These are phyloP conservation scores for Myriosclerotinia scirpicola DNA, from an alignment of 2,329 filamentous ascomycete species.

Conservation along the genomic window DNA sequence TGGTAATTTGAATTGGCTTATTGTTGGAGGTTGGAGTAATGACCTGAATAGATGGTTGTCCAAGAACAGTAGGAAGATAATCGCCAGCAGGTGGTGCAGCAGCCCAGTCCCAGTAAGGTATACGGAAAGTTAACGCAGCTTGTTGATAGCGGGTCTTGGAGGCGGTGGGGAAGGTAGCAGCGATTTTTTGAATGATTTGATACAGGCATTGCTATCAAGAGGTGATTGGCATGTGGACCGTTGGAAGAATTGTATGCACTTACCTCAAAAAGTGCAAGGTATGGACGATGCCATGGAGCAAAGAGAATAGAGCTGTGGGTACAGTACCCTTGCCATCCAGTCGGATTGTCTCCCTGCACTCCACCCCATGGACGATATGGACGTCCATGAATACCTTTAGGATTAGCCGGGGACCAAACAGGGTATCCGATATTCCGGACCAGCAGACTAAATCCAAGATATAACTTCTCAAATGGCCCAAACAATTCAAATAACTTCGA, in stretches of 20 bases:
- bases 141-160: conserved; percentile 49
- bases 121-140: conserved; percentile 45
- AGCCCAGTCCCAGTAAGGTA: conserved; percentile 54
- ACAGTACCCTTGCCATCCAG: conserved; percentile 56
- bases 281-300: conserved; percentile 80
- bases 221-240: background rate
- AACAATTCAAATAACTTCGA: background rate
- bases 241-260: background rate
- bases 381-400: conserved; percentile 70
- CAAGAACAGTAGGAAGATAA: conserved; percentile 44
- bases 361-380: conserved; percentile 62
- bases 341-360: conserved; percentile 44
- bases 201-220: conserved; percentile 52
- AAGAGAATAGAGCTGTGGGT: conserved; percentile 75
- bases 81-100: conserved; percentile 41
- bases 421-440: too few relatives aligned
- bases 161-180: conserved; percentile 49
- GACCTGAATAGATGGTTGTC: conserved; percentile 28
- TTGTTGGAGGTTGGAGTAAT: conserved; percentile 40
- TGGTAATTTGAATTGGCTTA: conserved; percentile 60
- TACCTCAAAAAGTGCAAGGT: conserved; percentile 64
- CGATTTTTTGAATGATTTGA: conserved; percentile 48
- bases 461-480: too few relatives aligned
- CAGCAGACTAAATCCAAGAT: too few relatives aligned
- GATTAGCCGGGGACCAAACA: background rate